Evolutionary conservation across 139 green algal genomes (phyloP).

Genomic region (Pseudopediastrum boryanum): DNA sequence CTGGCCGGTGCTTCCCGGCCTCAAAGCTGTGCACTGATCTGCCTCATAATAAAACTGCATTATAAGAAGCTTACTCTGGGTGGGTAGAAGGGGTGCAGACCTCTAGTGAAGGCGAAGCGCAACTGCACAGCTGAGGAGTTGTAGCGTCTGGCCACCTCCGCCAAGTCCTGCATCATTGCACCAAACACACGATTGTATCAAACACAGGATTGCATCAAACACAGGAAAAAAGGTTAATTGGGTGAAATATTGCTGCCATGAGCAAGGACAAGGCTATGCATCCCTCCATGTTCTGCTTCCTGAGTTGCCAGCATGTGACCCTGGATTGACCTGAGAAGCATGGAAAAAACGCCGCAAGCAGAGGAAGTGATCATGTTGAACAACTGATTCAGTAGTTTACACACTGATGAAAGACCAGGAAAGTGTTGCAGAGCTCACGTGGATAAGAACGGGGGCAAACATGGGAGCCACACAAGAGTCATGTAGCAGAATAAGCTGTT

Average conservation of each 20-base stretch:
- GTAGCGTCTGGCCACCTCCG: constrained; percentile 54
- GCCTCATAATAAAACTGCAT: too few species aligned
- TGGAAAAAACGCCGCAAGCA: background rate
- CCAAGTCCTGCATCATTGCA: constrained; percentile 58
- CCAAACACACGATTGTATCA: background rate
- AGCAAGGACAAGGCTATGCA: background rate
- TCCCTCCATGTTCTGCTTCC: background rate
- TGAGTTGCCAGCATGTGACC: background rate
- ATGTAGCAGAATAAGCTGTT: too few species aligned
- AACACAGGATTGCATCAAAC: too few species aligned
- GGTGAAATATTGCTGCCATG: background rate
- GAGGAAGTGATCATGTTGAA: background rate
- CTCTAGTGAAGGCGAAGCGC: constrained; percentile 79
- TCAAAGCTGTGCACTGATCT: too few species aligned
- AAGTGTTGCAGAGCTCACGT: too few species aligned
- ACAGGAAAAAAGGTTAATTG: background rate
- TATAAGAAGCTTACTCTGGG: too few species aligned
- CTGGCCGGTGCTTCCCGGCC: too few species aligned
- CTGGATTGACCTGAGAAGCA: background rate
- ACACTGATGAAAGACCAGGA: too few species aligned
- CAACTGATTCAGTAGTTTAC: too few species aligned
- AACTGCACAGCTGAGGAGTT: constrained; percentile 64
- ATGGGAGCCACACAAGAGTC: too few species aligned
- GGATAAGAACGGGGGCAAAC: too few species aligned
- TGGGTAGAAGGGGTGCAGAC: constrained; percentile 88